These are phyloP conservation scores for Exophiala sideris DNA, from an alignment of 2,329 filamentous ascomycete species.

Conservation along the genomic window DNA sequence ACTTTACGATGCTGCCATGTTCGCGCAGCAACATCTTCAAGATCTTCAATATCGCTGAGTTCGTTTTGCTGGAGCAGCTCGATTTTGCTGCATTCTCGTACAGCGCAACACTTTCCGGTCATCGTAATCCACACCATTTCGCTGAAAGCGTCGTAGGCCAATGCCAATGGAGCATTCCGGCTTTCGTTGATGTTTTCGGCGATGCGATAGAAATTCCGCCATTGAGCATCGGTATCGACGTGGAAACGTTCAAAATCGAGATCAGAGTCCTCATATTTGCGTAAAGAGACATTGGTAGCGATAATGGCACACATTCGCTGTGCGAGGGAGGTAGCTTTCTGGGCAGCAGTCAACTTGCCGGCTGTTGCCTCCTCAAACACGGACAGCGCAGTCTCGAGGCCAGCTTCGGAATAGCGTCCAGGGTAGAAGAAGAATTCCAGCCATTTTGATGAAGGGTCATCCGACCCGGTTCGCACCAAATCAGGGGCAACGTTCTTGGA, in stretches of 20 bases:
- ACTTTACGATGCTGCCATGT: slow-evolving; percentile 45
- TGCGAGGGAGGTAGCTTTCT: slow-evolving; percentile 39
- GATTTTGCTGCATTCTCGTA: slow-evolving; percentile 73
- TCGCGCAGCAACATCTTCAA: slow-evolving; percentile 31
- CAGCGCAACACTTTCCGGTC: slow-evolving; percentile 73
- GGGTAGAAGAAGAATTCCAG: slow-evolving; percentile 77
- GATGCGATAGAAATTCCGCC: slow-evolving; percentile 85
- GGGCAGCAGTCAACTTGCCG: slow-evolving; percentile 28
- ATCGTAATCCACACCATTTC: slow-evolving; percentile 81
- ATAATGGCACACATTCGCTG: slow-evolving; percentile 29
- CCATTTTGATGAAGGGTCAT: slow-evolving; percentile 80
- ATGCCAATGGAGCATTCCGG: slow-evolving; percentile 73
- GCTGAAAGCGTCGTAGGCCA: slow-evolving; percentile 68
- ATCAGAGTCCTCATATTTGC: slow-evolving; percentile 70
- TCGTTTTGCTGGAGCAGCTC: slow-evolving; percentile 74
- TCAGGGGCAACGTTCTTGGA: slow-evolving; percentile 44
- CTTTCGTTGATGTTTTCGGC: slow-evolving; percentile 82
- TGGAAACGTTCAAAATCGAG: slow-evolving; percentile 76
- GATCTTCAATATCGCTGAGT: slow-evolving; percentile 36
- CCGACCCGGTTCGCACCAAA: slow-evolving; percentile 61
- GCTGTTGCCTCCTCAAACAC: slow-evolving; percentile 69
- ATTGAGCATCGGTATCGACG: slow-evolving; percentile 72
- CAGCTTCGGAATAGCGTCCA: slow-evolving; percentile 73
- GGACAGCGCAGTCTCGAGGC: slow-evolving; percentile 75
- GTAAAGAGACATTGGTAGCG: slow-evolving; percentile 52